Evolutionary conservation across 352 stramenopile species (phyloP).

Genomic region (Phytopythium vexans): DNA sequence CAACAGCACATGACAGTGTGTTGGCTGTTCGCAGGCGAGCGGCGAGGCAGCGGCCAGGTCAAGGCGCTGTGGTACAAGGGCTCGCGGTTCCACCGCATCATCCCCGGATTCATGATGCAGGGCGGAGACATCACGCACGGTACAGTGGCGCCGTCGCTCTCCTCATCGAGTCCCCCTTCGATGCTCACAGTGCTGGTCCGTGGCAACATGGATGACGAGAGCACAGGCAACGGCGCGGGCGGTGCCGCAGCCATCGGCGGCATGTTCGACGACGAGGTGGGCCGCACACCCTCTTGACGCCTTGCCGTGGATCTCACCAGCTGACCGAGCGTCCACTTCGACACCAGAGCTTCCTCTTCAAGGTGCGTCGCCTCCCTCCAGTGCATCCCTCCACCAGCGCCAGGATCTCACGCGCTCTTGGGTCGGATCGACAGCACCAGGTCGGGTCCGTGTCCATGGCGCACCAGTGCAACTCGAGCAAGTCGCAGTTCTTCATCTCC

Average conservation of each 20-base stretch:
- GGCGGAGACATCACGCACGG: slow-evolving; percentile 92
- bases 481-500: slow-evolving; percentile 99
- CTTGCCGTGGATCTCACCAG: no score
- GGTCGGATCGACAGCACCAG: slow-evolving; percentile 75
- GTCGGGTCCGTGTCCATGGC: slow-evolving; percentile 96
- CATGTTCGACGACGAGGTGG: slow-evolving; percentile 95
- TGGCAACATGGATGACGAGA: neutral
- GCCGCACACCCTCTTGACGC: neutral
- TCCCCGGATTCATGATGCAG: slow-evolving; percentile 99
- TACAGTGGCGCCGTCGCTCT: slow-evolving; percentile 7
- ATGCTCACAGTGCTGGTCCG: neutral
- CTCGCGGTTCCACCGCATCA: slow-evolving; percentile 96
- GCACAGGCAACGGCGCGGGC: slow-evolving; percentile 87
- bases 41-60: slow-evolving; percentile 45
- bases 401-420: neutral
- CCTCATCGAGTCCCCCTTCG: neutral
- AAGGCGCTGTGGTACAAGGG: slow-evolving; percentile 91
- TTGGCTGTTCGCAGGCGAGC: slow-evolving; percentile 25
- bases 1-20: no score
- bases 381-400: neutral
- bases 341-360: slow-evolving; percentile 87
- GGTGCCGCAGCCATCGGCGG: slow-evolving; percentile 93
- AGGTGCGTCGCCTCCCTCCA: slow-evolving; percentile 21
- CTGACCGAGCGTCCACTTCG: neutral
- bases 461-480: slow-evolving; percentile 96